These are phyloP conservation scores for Hortiboletus flavorubellus DNA, from an alignment of 768 basidiomycete genomes.

Conservation along the genomic window DNA sequence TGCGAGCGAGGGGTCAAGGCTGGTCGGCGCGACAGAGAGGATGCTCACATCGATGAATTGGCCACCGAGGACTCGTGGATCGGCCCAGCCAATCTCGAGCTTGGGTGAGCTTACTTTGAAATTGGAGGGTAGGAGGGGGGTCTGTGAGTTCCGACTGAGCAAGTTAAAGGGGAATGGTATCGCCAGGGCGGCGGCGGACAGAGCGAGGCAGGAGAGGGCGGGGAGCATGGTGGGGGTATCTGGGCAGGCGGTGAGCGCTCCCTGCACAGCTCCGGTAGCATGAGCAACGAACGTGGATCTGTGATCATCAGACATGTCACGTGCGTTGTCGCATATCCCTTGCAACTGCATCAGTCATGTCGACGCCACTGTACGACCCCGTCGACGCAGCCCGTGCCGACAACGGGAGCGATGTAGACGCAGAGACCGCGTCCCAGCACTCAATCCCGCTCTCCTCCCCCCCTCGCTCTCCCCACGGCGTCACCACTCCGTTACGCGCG, in stretches of 20 bases:
- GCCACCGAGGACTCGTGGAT: slow-evolving; percentile 74
- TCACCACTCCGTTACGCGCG: slow-evolving; percentile 17
- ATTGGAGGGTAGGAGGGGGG: background rate
- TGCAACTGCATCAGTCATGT: slow-evolving; percentile 4
- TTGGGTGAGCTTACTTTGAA: slow-evolving; percentile 13
- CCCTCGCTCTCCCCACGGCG: slow-evolving; percentile 46
- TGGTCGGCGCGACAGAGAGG: background rate
- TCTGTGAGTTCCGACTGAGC: slow-evolving; percentile 10
- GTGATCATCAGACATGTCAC: slow-evolving; percentile 9
- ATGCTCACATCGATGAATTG: slow-evolving; percentile 67
- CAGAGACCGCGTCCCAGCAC: slow-evolving; percentile 75
- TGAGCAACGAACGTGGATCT: background rate
- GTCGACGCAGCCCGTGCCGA: slow-evolving; percentile 14
- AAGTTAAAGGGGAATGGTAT: slow-evolving; percentile 9
- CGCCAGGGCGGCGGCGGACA: slow-evolving; percentile 12
- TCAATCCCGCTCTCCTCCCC: slow-evolving; percentile 76
- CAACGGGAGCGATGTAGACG: slow-evolving; percentile 53
- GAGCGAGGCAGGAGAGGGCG: slow-evolving; percentile 8
- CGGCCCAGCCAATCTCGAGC: slow-evolving; percentile 45
- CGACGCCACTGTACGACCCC: slow-evolving; percentile 1
- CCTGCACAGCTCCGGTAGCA: background rate
- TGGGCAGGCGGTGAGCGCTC: background rate
- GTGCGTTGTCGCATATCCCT: slow-evolving; percentile 4
- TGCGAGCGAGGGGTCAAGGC: background rate
- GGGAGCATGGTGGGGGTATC: slow-evolving; percentile 15